phyloP scores from a whole-genome alignment of 352 stramenopile species.

The Globisporangium uncinulatum region DNA sequence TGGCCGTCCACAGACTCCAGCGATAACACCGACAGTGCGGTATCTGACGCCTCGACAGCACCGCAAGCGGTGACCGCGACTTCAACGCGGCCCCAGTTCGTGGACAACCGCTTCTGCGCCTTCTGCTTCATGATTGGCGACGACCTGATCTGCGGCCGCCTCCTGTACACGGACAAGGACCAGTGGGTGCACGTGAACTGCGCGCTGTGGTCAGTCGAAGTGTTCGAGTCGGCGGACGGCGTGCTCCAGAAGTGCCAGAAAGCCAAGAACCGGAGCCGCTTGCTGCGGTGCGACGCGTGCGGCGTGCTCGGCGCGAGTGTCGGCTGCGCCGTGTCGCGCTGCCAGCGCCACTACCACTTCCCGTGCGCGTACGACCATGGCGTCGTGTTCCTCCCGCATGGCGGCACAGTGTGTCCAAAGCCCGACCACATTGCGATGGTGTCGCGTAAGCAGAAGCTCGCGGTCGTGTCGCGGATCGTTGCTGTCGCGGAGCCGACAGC shows the following conservation, averaged over 20 bases:
- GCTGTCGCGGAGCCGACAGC: neutral
- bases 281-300: slow-evolving; percentile 90
- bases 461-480: neutral
- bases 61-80: neutral
- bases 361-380: slow-evolving; percentile 82
- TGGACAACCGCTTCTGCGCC: slow-evolving; percentile 70
- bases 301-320: slow-evolving; percentile 88
- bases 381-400: slow-evolving; percentile 60
- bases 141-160: slow-evolving; percentile 53
- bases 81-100: slow-evolving; percentile 13
- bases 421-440: slow-evolving; percentile 46
- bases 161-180: slow-evolving; percentile 79
- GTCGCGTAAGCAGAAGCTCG: slow-evolving; percentile 21
- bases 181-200: slow-evolving; percentile 92
- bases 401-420: slow-evolving; percentile 62
- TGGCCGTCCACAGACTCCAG: slow-evolving; percentile 17
- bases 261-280: slow-evolving; percentile 80
- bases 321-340: slow-evolving; percentile 85
- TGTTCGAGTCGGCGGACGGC: slow-evolving; percentile 74
- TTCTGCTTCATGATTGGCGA: slow-evolving; percentile 85
- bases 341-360: slow-evolving; percentile 92
- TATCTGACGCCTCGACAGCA: neutral
- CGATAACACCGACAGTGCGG: neutral
- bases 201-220: slow-evolving; percentile 90
- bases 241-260: slow-evolving; percentile 86